These are phyloP conservation scores for Phytophthora pinifolia DNA, from an alignment of 352 stramenopile species.

Conservation along the genomic window DNA sequence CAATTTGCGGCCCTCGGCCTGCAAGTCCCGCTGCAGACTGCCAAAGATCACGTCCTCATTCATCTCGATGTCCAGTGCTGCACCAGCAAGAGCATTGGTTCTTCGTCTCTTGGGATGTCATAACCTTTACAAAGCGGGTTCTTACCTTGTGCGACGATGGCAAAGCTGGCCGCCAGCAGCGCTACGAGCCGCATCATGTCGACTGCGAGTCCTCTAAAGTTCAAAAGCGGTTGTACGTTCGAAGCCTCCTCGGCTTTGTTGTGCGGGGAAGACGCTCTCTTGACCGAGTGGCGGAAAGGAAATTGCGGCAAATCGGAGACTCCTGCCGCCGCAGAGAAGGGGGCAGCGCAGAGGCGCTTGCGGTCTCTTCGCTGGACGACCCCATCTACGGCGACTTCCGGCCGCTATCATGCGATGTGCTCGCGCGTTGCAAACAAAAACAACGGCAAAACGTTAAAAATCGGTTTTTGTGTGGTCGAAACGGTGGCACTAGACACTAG, in stretches of 20 bases:
- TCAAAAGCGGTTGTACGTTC: constrained; percentile 26
- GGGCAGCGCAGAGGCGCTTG: constrained; percentile 14
- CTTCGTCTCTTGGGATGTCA: neutral
- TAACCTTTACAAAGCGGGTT: neutral
- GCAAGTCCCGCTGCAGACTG: constrained; percentile 2
- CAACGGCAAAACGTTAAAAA: too few relatives aligned
- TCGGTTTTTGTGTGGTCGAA: too few relatives aligned
- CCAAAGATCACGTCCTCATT: constrained; percentile 17
- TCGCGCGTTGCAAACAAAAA: constrained; percentile 7
- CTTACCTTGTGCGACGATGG: constrained; percentile 25
- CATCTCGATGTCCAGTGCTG: constrained; percentile 15
- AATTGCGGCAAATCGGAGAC: constrained; percentile 25
- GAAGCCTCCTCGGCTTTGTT: constrained; percentile 8
- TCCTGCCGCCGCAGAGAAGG: constrained; percentile 25
- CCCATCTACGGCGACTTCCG: constrained; percentile 14
- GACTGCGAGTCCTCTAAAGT: neutral
- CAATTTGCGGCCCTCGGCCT: constrained; percentile 13
- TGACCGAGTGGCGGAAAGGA: constrained; percentile 28
- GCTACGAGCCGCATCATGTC: constrained; percentile 26
- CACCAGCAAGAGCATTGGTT: constrained; percentile 4
- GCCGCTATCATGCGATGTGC: constrained; percentile 16
- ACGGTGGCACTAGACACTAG: too few relatives aligned
- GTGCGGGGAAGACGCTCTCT: constrained; percentile 3
- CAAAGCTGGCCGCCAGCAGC: constrained; percentile 23
- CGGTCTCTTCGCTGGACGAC: neutral